Evolutionary conservation across 164 flowering plant species (phyloP), one percentile per base, ranked within the genome.

Genomic region (Vitis labrusca): DNA sequence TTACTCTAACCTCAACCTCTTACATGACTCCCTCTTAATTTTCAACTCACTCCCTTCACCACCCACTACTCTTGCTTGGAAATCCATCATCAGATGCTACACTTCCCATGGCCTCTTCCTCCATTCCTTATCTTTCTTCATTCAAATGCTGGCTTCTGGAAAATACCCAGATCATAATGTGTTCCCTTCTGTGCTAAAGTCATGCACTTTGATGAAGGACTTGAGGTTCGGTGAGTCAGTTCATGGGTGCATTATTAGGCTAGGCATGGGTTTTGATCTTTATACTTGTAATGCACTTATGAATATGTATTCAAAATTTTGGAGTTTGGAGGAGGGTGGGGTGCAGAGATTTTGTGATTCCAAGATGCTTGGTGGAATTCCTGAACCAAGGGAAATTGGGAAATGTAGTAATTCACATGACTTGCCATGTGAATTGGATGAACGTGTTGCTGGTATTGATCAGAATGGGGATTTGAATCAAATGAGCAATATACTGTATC

Each of bases 201-300:
- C 91, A 0, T 91, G 93, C 48, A 59, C 91, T 5, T 61, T 74
- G 64, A 70, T 86, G 65, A 73, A 56, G 85, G 78, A 82, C 68
- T 83, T 82, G 68, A 85, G 73, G 73, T 57, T 95, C 8, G 98
- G 94, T 17, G 85, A 83, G 78, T 80, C 87, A 3, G 70, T 95
- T 50, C 99, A 95, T 76, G 96, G 88, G 0, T 87, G 83, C 58
- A 61, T 83, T 16, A 67, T 95, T 37, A 72, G 85, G 63, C 70
- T 84, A 50, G 98, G 99, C 48, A 2, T 89, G 64, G 91, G 86
- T 19, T 59, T 52, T 66, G 97, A 95, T 77, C 76, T 90, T 50
- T 91, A 89, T 68, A 89, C 93, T 0, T 84, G 91, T 11, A 95
- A 95, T 86, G 96, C 98, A 0, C 84, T 95, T 15, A 86, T 93